These are phyloP conservation scores for Mikania micrantha DNA, from an alignment of 129 eudicot genomes.

Conservation along the genomic window DNA sequence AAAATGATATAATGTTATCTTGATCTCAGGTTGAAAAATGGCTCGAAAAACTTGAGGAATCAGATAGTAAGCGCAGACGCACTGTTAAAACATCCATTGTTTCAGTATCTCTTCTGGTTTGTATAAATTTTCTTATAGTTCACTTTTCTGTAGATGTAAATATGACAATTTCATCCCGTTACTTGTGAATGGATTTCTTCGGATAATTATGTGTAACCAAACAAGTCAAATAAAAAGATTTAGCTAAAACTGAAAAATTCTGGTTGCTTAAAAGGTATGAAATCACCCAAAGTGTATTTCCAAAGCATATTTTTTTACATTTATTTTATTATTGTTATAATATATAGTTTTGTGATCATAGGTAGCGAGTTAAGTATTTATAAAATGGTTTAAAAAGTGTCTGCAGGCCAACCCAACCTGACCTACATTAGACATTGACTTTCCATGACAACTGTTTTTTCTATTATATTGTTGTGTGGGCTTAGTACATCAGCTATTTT, in stretches of 20 bases:
- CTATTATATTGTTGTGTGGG: neutral
- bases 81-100: conserved; percentile 60
- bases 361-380: neutral
- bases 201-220: neutral
- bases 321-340: neutral
- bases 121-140: conserved; percentile 4
- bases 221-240: neutral
- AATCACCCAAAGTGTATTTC: neutral
- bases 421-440: neutral
- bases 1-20: neutral
- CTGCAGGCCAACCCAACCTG: neutral
- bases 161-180: neutral
- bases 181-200: neutral
- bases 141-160: neutral
- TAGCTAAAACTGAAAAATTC: neutral
- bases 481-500: conserved; percentile 14
- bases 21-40: conserved; percentile 69
- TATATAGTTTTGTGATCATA: neutral
- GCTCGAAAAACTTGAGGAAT: conserved; percentile 94
- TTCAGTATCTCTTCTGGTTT: conserved; percentile 53
- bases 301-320: neutral
- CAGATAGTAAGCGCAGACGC: conserved; percentile 65
- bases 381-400: neutral
- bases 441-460: neutral
- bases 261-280: neutral